Conservation (phyloP, 495 filamentous ascomycete species). For the Parathielavia hyrcaniae region DNA sequence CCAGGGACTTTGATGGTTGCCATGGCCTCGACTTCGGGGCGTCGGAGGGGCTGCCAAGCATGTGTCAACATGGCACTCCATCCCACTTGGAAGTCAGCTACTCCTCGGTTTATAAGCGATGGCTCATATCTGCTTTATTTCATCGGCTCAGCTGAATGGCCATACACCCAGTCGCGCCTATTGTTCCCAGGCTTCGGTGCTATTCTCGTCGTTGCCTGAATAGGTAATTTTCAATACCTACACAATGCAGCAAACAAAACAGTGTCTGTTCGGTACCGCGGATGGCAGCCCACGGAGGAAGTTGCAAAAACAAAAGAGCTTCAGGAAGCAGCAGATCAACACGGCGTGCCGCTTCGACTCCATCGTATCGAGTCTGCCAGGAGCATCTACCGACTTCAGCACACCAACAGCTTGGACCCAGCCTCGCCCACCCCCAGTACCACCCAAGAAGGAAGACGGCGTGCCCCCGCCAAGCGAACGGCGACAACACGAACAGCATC, state of each 20-base stretch:
- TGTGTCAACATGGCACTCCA: neutral
- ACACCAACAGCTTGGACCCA: slow-evolving; percentile 22
- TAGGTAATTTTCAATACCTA: slow-evolving; percentile 23
- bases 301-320: slow-evolving; percentile 42
- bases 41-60: neutral
- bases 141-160: neutral
- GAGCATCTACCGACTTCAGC: slow-evolving; percentile 7
- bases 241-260: slow-evolving; percentile 36
- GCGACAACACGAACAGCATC: slow-evolving; percentile 21
- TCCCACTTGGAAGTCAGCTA: too few relatives aligned
- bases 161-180: neutral
- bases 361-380: slow-evolving; percentile 18
- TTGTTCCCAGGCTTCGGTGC: slow-evolving; percentile 20
- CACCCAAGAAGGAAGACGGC: slow-evolving; percentile 32
- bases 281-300: slow-evolving; percentile 37
- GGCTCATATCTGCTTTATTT: neutral
- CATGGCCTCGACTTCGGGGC: too few relatives aligned
- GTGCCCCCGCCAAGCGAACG: slow-evolving; percentile 31
- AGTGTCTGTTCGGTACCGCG: slow-evolving; percentile 26
- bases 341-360: slow-evolving; percentile 19
- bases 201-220: slow-evolving; percentile 24
- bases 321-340: slow-evolving; percentile 31
- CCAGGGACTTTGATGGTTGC: too few relatives aligned
- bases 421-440: slow-evolving; percentile 15
- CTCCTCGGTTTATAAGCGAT: neutral